These are phyloP conservation scores for Diaporthe aspalathi DNA, from an alignment of 2,329 filamentous ascomycete genomes.

Conservation along the genomic window DNA sequence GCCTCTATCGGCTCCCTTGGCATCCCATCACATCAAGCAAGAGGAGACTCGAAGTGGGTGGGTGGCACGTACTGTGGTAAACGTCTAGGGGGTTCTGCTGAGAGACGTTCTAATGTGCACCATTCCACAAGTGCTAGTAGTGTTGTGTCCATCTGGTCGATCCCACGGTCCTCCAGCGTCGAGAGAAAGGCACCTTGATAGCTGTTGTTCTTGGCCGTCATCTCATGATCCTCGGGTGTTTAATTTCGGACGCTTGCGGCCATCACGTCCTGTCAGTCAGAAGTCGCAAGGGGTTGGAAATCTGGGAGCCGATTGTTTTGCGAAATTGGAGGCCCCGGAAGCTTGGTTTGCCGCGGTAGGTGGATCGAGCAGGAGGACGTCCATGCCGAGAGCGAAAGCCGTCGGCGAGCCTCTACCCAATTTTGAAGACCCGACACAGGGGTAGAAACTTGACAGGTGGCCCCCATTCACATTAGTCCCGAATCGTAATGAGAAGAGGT, in stretches of 20 bases:
- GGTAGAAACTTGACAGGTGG: slow-evolving; percentile 22
- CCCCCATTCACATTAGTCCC: background rate
- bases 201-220: slow-evolving; percentile 7
- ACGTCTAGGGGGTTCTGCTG: background rate
- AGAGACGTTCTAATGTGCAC: background rate
- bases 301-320: background rate
- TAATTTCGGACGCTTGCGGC: slow-evolving; percentile 6
- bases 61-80: background rate
- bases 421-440: slow-evolving; percentile 28
- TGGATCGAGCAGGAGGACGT: slow-evolving; percentile 6
- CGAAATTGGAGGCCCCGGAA: slow-evolving; percentile 29
- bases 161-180: background rate
- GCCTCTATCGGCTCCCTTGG: background rate
- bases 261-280: background rate
- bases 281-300: background rate
- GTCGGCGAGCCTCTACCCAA: slow-evolving; percentile 20
- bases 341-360: slow-evolving; percentile 25
- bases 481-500: background rate
- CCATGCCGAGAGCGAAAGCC: slow-evolving; percentile 31
- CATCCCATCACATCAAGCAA: slow-evolving; percentile 12
- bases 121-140: background rate
- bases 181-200: background rate
- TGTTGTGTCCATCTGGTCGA: background rate
- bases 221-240: background rate
- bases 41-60: background rate